Conservation (phyloP, 2,329 filamentous ascomycete genomes). For the Escovopsis sp. region DNA sequence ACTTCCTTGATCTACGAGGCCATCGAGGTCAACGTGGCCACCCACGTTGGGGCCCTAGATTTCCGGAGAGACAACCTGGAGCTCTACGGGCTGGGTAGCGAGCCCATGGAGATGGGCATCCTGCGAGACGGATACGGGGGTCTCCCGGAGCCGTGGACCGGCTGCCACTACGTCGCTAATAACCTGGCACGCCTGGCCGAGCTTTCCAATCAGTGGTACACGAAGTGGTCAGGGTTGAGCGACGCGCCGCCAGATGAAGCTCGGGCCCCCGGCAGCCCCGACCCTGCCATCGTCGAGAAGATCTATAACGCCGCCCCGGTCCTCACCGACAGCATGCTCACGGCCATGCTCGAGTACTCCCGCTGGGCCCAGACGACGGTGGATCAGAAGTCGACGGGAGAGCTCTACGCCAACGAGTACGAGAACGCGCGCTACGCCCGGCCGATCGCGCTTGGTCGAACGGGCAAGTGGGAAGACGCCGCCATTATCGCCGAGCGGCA, state of each 20-base stretch:
- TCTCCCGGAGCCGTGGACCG: conserved; percentile 77
- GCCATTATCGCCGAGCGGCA: conserved; percentile 45
- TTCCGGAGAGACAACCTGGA: conserved; percentile 58
- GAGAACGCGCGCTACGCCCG: conserved; percentile 35
- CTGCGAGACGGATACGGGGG: conserved; percentile 47
- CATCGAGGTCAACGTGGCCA: conserved; percentile 44
- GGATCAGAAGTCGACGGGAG: conserved; percentile 26
- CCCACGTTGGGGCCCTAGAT: conserved; percentile 39
- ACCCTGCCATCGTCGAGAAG: conserved; percentile 25
- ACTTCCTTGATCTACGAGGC: conserved; percentile 53
- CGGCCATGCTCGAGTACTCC: conserved; percentile 36
- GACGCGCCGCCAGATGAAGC: conserved; percentile 15
- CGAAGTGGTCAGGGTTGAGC: conserved; percentile 29
- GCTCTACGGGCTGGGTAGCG: conserved; percentile 57
- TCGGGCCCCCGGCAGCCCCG: conserved; percentile 19
- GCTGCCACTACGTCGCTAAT: conserved; percentile 45
- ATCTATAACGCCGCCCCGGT: conserved; percentile 33
- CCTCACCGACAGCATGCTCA: conserved; percentile 39
- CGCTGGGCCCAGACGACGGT: conserved; percentile 32
- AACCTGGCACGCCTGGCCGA: conserved; percentile 45
- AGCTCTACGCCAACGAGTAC: conserved; percentile 33
- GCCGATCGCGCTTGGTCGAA: conserved; percentile 36
- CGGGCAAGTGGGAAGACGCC: conserved; percentile 41
- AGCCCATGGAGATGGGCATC: conserved; percentile 50
- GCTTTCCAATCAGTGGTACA: conserved; percentile 39